These are phyloP conservation scores for Alternaria incomplexa DNA, from an alignment of 2,329 filamentous ascomycete genomes.

Conservation along the genomic window DNA sequence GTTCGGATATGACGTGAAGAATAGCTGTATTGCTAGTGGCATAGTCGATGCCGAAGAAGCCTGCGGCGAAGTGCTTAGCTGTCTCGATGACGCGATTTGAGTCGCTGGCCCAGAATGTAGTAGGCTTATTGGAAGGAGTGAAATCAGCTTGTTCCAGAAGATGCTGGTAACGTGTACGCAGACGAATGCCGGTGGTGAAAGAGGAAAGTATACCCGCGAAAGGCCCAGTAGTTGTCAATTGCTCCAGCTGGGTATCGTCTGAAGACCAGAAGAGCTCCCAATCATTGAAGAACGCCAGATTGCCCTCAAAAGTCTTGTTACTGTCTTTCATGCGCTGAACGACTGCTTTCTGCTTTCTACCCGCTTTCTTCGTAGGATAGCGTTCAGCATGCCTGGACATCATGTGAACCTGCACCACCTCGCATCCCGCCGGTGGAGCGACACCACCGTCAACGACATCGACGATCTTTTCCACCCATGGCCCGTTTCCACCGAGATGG, in stretches of 20 bases:
- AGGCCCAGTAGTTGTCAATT: conserved; percentile 62
- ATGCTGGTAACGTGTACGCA: conserved; percentile 60
- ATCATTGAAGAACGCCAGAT: conserved; percentile 60
- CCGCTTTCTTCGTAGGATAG: conserved; percentile 61
- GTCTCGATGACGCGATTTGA: conserved; percentile 63
- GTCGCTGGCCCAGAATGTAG: conserved; percentile 61
- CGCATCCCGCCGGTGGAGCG: conserved; percentile 55
- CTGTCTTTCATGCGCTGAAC: conserved; percentile 54
- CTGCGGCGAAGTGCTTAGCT: conserved; percentile 60
- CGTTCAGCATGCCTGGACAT: conserved; percentile 65
- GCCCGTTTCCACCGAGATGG: conserved; percentile 62
- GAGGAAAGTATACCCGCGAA: conserved; percentile 62
- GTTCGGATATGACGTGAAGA: conserved; percentile 62
- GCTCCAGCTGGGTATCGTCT: conserved; percentile 54
- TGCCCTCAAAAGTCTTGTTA: conserved; percentile 54
- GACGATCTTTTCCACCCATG: conserved; percentile 59
- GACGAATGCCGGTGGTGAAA: conserved; percentile 61
- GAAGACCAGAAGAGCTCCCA: conserved; percentile 62
- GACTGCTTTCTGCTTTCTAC: conserved; percentile 57
- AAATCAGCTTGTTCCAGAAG: conserved; percentile 46
- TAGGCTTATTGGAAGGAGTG: conserved; percentile 12
- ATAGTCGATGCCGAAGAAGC: conserved; percentile 62
- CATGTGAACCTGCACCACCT: conserved; percentile 65
- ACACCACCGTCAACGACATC: conserved; percentile 51
- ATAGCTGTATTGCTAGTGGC: conserved; percentile 37